A percentile compares a stretch with the other conserved stretches of the same genome.
phyloP scores from a whole-genome alignment of 31 red algal genomes.

The Odonthalia washingtoniensis region DNA sequence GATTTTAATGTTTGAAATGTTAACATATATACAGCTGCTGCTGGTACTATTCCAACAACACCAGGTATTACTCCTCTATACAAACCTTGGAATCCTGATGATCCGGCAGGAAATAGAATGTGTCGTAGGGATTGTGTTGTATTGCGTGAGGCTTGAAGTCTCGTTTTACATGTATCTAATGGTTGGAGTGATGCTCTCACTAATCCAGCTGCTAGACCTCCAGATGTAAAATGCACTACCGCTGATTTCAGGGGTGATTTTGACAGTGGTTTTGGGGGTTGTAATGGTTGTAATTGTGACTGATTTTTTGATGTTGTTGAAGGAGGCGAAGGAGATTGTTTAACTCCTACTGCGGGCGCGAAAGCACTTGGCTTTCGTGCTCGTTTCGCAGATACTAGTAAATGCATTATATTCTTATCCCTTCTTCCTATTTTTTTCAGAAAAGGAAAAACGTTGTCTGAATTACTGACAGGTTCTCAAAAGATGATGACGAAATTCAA shows the following conservation, averaged over 20 bases:
- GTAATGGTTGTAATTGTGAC: not conserved
- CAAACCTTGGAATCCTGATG: conserved; percentile 61
- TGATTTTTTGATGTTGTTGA: not conserved
- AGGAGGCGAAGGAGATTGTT: not conserved
- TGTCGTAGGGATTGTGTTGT: not conserved
- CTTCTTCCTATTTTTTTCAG: too few species aligned
- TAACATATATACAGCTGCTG: conserved; percentile 76
- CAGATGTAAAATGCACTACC: conserved; percentile 55
- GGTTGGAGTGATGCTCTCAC: conserved; percentile 73
- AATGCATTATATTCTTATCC: not conserved
- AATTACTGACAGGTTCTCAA: too few species aligned
- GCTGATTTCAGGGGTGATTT: conserved; percentile 35
- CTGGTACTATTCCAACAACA: conserved; percentile 70
- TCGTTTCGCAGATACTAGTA: conserved; percentile 5
- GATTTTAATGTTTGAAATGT: conserved; percentile 58
- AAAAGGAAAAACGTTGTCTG: too few species aligned
- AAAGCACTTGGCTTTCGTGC: conserved; percentile 58
- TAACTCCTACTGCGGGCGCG: conserved; percentile 66
- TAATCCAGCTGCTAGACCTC: conserved; percentile 67
- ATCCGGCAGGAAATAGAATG: conserved; percentile 46
- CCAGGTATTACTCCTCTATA: conserved; percentile 76
- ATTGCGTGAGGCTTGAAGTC: conserved; percentile 61
- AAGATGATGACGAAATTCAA: too few species aligned
- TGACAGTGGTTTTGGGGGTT: not conserved
- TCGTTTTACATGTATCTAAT: conserved; percentile 78